Evolutionary conservation across 2,329 filamentous ascomycete species (phyloP).

Genomic region (Sporothrix mexicana): DNA sequence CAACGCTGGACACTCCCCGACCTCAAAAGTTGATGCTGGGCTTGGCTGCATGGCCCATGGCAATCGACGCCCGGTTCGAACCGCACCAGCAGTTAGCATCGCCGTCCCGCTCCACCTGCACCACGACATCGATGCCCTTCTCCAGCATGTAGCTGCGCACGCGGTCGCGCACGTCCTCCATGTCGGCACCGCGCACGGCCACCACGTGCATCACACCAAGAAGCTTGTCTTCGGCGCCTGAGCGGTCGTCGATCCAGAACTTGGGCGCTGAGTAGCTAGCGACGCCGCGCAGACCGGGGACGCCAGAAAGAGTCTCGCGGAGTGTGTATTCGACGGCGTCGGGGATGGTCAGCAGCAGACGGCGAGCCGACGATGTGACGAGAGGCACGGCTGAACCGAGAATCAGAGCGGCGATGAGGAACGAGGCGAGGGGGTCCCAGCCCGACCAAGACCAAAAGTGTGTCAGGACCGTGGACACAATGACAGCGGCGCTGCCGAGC

Average conservation of each 20-base stretch:
- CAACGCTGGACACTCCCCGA: no score
- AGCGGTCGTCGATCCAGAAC: conserved; percentile 88
- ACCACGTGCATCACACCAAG: conserved; percentile 87
- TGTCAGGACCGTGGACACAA: conserved; percentile 86
- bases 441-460: conserved; percentile 88
- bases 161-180: conserved; percentile 84
- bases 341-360: conserved; percentile 82
- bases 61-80: conserved; percentile 47
- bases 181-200: conserved; percentile 70
- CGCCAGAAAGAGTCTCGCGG: conserved; percentile 82
- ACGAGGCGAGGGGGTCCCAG: conserved; percentile 93
- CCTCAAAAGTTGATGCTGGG: conserved; percentile 29
- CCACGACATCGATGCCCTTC: conserved; percentile 77
- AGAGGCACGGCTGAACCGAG: conserved; percentile 90
- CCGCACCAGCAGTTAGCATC: conserved; percentile 70
- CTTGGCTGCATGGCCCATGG: conserved; percentile 30
- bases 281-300: conserved; percentile 82
- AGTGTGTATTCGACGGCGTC: conserved; percentile 86
- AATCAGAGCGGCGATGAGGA: conserved; percentile 90
- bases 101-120: conserved; percentile 87
- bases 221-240: conserved; percentile 61
- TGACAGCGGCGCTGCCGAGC: conserved; percentile 90
- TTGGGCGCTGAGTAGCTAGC: conserved; percentile 84
- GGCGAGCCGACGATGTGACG: conserved; percentile 81
- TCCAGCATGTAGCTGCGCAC: conserved; percentile 72